Conservation (phyloP, 192 early-diverging fungal genomes). For the Coemansia sp. region DNA sequence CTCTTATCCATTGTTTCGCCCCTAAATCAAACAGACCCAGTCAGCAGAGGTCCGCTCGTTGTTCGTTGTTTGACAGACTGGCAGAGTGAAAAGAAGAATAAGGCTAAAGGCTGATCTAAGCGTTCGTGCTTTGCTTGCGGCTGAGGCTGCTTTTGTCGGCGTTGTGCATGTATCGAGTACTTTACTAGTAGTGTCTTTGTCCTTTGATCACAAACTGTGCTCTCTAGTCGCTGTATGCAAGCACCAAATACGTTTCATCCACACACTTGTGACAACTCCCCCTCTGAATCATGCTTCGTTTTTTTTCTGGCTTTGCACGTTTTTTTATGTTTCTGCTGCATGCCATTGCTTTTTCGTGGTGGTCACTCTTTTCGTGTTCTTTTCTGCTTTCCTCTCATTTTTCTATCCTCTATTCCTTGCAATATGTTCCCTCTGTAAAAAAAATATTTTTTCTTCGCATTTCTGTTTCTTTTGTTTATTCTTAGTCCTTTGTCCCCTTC, state of each 20-base stretch:
- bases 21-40: no score
- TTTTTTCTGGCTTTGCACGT: conserved; percentile 7
- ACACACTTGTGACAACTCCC: conserved; percentile 1
- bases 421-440: not conserved
- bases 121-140: no score
- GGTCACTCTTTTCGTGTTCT: not conserved
- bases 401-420: not conserved
- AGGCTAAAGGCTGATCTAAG: no score
- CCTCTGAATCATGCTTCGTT: not conserved
- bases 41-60: no score
- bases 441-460: not conserved
- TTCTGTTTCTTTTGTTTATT: not conserved
- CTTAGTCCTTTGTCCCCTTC: not conserved
- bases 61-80: no score
- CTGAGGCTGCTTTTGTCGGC: no score
- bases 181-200: no score
- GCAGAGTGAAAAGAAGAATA: no score
- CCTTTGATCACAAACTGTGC: no score
- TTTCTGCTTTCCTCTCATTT: not conserved
- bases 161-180: no score
- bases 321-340: not conserved
- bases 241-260: not conserved
- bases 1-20: no score
- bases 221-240: no score
- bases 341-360: not conserved